Evolutionary conservation across 2,329 filamentous ascomycete genomes (phyloP).

Genomic region (Aspergillus arachidicola): DNA sequence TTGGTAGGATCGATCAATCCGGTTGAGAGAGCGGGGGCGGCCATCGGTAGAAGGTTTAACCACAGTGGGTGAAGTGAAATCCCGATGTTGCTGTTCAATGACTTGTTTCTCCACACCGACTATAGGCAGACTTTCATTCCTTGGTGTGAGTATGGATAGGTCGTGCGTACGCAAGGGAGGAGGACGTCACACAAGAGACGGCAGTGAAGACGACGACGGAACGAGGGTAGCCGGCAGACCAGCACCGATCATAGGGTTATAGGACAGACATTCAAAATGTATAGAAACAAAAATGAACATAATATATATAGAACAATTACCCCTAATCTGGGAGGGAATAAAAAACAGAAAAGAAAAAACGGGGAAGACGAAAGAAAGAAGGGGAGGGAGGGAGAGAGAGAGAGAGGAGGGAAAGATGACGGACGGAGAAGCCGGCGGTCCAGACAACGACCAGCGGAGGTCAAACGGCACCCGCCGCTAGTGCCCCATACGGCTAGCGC

Average conservation of each 20-base stretch:
- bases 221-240: constrained; percentile 10
- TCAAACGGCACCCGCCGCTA: constrained; percentile 18
- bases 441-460: constrained; percentile 22
- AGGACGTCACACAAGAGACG: constrained; percentile 21
- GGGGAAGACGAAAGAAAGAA: constrained; percentile 3
- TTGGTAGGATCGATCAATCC: constrained; percentile 48
- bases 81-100: constrained; percentile 7
- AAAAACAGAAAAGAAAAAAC: constrained; percentile 3
- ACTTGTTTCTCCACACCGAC: constrained; percentile 9
- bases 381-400: background rate
- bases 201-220: constrained; percentile 2
- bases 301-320: background rate
- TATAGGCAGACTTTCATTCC: constrained; percentile 17
- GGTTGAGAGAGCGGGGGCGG: constrained; percentile 34
- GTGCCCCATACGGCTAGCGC: constrained; percentile 18
- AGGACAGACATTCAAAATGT: constrained; percentile 5
- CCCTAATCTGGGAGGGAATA: background rate
- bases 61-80: background rate
- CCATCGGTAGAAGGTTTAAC: constrained; percentile 27
- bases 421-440: constrained; percentile 16
- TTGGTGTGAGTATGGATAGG: constrained; percentile 8
- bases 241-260: constrained; percentile 14
- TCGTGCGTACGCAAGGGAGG: constrained; percentile 22
- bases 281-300: background rate
- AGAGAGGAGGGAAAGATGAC: constrained; percentile 14